Conservation (phyloP, 805 yeast species). For the Zygosaccharomyces lentus region DNA sequence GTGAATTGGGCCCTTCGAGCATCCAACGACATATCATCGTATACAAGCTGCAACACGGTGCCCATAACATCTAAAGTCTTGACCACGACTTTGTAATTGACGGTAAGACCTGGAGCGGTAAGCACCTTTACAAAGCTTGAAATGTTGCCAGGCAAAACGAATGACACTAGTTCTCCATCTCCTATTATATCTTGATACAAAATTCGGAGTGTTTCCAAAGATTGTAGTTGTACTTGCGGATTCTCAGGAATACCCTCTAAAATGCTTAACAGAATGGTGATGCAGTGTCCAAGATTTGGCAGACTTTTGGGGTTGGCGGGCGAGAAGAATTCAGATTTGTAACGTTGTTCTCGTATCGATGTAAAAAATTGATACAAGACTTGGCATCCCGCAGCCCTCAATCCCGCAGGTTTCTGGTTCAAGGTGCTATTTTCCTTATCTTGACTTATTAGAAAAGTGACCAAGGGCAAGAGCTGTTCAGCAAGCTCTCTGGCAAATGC, state of each 20-base stretch:
- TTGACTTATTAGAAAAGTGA: slow-evolving; percentile 41
- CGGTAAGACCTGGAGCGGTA: slow-evolving; percentile 28
- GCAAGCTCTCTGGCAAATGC: slow-evolving; percentile 38
- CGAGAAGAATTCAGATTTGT: slow-evolving; percentile 17
- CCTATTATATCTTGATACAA: slow-evolving; percentile 36
- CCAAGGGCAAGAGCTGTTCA: slow-evolving; percentile 44
- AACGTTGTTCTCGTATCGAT: slow-evolving; percentile 34
- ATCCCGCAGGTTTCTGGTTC: slow-evolving; percentile 34
- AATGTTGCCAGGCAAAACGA: slow-evolving; percentile 49
- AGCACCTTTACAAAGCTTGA: slow-evolving; percentile 43
- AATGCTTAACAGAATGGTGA: slow-evolving; percentile 41
- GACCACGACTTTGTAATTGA: slow-evolving; percentile 39
- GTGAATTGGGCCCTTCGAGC: slow-evolving; percentile 15
- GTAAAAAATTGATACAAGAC: slow-evolving; percentile 32
- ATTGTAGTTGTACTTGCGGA: slow-evolving; percentile 31
- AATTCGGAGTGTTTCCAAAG: slow-evolving; percentile 35
- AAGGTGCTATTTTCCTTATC: slow-evolving; percentile 26
- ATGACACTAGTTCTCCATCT: slow-evolving; percentile 48
- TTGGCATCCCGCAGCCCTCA: slow-evolving; percentile 36
- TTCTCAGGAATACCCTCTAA: slow-evolving; percentile 26
- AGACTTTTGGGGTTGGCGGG: slow-evolving; percentile 28
- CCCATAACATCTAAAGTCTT: slow-evolving; percentile 33
- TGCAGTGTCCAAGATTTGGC: slow-evolving; percentile 46
- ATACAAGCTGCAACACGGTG: slow-evolving; percentile 35
- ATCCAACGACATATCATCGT: slow-evolving; percentile 41